Evolutionary conservation across 2,329 filamentous ascomycete species (phyloP).

Genomic region (Claviceps digitariae): DNA sequence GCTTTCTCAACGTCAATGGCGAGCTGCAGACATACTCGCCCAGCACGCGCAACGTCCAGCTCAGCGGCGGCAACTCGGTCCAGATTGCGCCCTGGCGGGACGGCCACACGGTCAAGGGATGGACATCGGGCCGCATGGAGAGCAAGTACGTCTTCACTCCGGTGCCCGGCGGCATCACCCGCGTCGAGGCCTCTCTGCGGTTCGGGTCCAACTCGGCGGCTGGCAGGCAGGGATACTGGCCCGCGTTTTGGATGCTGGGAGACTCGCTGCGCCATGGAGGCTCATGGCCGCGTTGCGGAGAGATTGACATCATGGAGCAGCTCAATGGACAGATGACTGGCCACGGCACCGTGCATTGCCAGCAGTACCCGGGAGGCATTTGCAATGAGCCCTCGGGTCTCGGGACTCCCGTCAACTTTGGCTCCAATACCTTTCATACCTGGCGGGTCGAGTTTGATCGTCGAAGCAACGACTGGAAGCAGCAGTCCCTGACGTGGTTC

Average conservation of each 20-base stretch:
- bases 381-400: constrained; percentile 38
- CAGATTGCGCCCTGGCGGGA: constrained; percentile 36
- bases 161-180: constrained; percentile 28
- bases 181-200: constrained; percentile 32
- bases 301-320: constrained; percentile 45
- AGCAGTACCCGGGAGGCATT: constrained; percentile 27
- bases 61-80: constrained; percentile 35
- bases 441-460: constrained; percentile 39
- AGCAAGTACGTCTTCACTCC: constrained; percentile 34
- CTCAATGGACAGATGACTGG: constrained; percentile 34
- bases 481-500: constrained; percentile 38
- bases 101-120: constrained; percentile 21
- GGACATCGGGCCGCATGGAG: constrained; percentile 44
- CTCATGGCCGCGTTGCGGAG: constrained; percentile 38
- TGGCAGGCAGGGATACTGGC: constrained; percentile 41
- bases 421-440: constrained; percentile 30
- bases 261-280: constrained; percentile 33
- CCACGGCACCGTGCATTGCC: constrained; percentile 40
- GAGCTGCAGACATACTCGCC: constrained; percentile 37
- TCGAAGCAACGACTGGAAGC: constrained; percentile 27
- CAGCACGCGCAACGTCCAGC: constrained; percentile 32
- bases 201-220: constrained; percentile 28
- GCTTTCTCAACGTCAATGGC: constrained; percentile 33
- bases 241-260: constrained; percentile 45
- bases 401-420: constrained; percentile 20